Evolutionary conservation across 116 monocot species (phyloP).

Genomic region (Phalaenopsis hybrid): DNA sequence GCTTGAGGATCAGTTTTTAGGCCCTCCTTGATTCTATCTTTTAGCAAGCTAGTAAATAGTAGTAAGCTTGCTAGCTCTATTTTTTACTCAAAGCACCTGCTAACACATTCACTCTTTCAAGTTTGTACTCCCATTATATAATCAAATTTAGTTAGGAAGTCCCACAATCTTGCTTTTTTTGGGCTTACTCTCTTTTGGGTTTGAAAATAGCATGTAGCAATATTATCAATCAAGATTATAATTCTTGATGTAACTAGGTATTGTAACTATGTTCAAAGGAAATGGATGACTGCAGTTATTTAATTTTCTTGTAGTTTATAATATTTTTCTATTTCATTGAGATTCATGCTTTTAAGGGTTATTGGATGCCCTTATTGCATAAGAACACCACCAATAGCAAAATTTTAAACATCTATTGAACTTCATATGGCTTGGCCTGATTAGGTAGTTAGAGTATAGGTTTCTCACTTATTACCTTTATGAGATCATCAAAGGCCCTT

Average conservation of each 20-base stretch:
- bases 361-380: conserved; percentile 6
- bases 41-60: too few relatives aligned
- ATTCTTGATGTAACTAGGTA: neutral
- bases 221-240: neutral
- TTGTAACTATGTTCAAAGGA: neutral
- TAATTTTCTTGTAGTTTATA: neutral
- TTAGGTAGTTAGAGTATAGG: too few relatives aligned
- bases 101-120: neutral
- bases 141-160: conserved; percentile 7
- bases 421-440: neutral
- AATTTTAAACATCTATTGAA: neutral
- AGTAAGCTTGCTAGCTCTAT: too few relatives aligned
- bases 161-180: conserved; percentile 1
- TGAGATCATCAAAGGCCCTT: too few relatives aligned
- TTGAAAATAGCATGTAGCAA: conserved; percentile 1
- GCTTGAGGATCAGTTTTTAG: neutral
- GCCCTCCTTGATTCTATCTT: neutral
- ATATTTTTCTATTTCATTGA: neutral
- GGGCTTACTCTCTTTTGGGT: neutral
- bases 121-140: neutral
- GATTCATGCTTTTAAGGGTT: neutral
- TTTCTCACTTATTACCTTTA: too few relatives aligned
- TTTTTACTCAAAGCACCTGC: neutral
- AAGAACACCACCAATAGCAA: neutral
- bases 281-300: neutral